These are phyloP conservation scores for Podospora pseudoanserina DNA, from an alignment of 495 filamentous ascomycete genomes.

Conservation along the genomic window DNA sequence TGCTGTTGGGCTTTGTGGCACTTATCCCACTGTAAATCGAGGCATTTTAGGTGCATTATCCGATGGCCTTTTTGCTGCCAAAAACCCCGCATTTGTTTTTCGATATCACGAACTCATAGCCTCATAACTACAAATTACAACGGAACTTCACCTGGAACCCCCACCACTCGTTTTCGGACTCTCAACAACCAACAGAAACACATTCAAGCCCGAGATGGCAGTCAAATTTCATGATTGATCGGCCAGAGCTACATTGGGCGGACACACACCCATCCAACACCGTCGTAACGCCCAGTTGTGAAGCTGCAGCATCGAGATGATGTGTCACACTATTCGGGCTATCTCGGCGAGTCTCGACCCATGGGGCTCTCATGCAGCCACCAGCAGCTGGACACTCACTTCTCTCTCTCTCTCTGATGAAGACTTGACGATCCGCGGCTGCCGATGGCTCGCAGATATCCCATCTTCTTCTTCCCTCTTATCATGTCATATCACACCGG, in stretches of 20 bases:
- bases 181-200: background rate
- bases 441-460: too few relatives aligned
- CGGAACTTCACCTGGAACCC: background rate
- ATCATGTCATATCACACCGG: background rate
- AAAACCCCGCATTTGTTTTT: background rate
- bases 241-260: background rate
- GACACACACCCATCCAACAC: background rate
- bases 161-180: background rate
- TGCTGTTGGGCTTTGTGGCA: background rate
- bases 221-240: slow-evolving; percentile 1
- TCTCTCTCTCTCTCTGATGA: background rate
- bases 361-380: slow-evolving; percentile 13
- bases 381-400: background rate
- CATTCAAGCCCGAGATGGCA: background rate
- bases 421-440: too few relatives aligned
- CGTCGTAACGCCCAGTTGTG: background rate
- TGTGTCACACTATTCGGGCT: slow-evolving; percentile 11
- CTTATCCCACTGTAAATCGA: background rate
- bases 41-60: slow-evolving; percentile 30
- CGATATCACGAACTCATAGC: background rate
- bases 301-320: slow-evolving; percentile 5
- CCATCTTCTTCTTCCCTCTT: background rate
- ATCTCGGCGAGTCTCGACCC: background rate
- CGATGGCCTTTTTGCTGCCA: slow-evolving; percentile 17
- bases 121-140: background rate